These are phyloP conservation scores for Somion occarium DNA, from an alignment of 1,284 basidiomycete species.

Conservation along the genomic window DNA sequence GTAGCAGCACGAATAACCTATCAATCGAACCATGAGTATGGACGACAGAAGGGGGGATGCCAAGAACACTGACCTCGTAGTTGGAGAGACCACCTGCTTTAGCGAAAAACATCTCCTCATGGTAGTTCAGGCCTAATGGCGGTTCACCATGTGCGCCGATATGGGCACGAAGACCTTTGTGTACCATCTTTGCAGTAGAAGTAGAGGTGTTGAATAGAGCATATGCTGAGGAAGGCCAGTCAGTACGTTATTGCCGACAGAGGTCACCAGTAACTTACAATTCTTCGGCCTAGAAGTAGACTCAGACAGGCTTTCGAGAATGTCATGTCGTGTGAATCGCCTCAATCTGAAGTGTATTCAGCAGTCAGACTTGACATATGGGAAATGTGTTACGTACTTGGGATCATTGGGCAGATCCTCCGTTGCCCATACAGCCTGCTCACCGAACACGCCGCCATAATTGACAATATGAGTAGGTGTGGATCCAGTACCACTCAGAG, in stretches of 20 bases:
- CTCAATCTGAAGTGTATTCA: slow-evolving; percentile 41
- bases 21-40: background rate
- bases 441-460: slow-evolving; percentile 64
- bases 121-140: slow-evolving; percentile 69
- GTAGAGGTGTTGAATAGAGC: slow-evolving; percentile 63
- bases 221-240: slow-evolving; percentile 40
- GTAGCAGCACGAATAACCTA: slow-evolving; percentile 67
- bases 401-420: slow-evolving; percentile 60
- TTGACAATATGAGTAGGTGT: slow-evolving; percentile 73
- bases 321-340: slow-evolving; percentile 58
- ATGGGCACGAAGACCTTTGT: slow-evolving; percentile 52
- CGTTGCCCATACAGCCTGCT: slow-evolving; percentile 61
- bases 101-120: slow-evolving; percentile 65
- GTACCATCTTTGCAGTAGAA: slow-evolving; percentile 63
- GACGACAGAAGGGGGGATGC: background rate
- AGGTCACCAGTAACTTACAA: slow-evolving; percentile 35
- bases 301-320: slow-evolving; percentile 56
- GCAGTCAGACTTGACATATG: background rate
- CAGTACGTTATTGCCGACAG: background rate
- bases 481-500: slow-evolving; percentile 61
- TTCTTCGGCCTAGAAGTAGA: slow-evolving; percentile 52
- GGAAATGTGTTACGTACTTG: slow-evolving; percentile 39
- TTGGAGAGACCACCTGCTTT: slow-evolving; percentile 49
- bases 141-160: slow-evolving; percentile 76
- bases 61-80: slow-evolving; percentile 36